Percentiles rank a stretch among this genome's conserved stretches.
phyloP scores from a whole-genome alignment of 139 green algal species.

The Chlamydomonas applanata region DNA sequence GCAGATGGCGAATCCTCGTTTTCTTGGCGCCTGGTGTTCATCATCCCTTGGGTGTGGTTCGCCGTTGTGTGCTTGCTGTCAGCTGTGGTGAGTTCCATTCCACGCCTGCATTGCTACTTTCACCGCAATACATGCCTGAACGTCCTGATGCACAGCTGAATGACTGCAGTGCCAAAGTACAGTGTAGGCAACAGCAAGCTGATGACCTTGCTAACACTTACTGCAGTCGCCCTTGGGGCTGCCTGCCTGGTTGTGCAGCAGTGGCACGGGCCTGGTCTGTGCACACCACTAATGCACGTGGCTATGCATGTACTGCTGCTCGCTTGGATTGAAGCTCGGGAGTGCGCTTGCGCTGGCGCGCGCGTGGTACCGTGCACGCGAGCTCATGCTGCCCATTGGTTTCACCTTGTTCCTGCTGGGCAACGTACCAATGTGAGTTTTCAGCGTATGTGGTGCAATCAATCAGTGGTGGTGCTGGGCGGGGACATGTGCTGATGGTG shows the following conservation, averaged over 20 bases:
- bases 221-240: no score
- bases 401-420: conserved; percentile 43
- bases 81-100: conserved; percentile 27
- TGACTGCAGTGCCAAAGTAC: no score
- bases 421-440: neutral
- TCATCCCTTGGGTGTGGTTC: conserved; percentile 62
- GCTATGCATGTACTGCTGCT: conserved; percentile 1
- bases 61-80: conserved; percentile 34
- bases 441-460: no score
- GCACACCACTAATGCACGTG: no score
- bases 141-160: no score
- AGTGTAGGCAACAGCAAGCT: no score
- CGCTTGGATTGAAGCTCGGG: conserved; percentile 19
- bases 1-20: conserved; percentile 37
- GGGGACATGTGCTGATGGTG: no score
- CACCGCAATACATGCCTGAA: no score
- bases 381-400: conserved; percentile 49
- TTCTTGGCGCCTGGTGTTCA: conserved; percentile 53
- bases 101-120: no score
- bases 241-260: neutral
- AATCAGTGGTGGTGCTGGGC: no score
- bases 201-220: no score
- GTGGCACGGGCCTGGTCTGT: no score
- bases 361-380: conserved; percentile 26
- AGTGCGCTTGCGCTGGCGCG: conserved; percentile 24